A percentile compares a stretch with the other conserved stretches of the same genome.
These are phyloP conservation scores for Microdochium trichocladiopsis DNA, from an alignment of 2,329 filamentous ascomycete genomes.

Conservation along the genomic window DNA sequence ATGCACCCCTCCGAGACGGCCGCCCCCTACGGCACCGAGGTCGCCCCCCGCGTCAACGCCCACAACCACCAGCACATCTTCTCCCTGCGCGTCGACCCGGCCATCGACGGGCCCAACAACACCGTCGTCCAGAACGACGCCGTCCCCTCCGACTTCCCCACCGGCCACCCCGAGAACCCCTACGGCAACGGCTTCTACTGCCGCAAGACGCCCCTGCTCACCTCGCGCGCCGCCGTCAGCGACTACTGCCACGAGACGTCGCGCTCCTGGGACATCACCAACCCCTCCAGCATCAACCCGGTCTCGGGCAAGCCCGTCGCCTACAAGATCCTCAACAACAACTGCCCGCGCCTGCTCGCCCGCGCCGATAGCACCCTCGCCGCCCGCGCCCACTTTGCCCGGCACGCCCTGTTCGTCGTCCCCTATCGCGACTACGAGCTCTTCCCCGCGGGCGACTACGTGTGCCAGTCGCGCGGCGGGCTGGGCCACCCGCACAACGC, in stretches of 20 bases:
- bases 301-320: constrained; percentile 38
- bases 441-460: constrained; percentile 52
- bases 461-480: constrained; percentile 48
- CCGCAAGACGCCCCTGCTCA: constrained; percentile 28
- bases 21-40: constrained; percentile 5
- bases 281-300: constrained; percentile 44
- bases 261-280: constrained; percentile 23
- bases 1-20: constrained; percentile 5
- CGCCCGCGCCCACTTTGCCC: constrained; percentile 51
- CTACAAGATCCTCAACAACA: constrained; percentile 34
- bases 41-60: constrained; percentile 2
- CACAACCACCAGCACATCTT: constrained; percentile 70
- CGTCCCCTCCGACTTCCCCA: constrained; percentile 42
- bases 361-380: constrained; percentile 43
- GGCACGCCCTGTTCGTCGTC: constrained; percentile 51
- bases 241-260: constrained; percentile 49
- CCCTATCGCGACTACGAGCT: constrained; percentile 51
- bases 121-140: constrained; percentile 50
- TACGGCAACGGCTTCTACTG: constrained; percentile 40
- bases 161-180: constrained; percentile 27
- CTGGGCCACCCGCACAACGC: constrained; percentile 31
- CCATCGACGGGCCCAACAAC: constrained; percentile 49
- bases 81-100: constrained; percentile 57
- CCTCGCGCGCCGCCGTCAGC: constrained; percentile 35
- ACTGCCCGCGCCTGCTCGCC: constrained; percentile 39